These are phyloP conservation scores for Phtheirospermum japonicum DNA, from an alignment of 257 asterid genomes.

Conservation along the genomic window DNA sequence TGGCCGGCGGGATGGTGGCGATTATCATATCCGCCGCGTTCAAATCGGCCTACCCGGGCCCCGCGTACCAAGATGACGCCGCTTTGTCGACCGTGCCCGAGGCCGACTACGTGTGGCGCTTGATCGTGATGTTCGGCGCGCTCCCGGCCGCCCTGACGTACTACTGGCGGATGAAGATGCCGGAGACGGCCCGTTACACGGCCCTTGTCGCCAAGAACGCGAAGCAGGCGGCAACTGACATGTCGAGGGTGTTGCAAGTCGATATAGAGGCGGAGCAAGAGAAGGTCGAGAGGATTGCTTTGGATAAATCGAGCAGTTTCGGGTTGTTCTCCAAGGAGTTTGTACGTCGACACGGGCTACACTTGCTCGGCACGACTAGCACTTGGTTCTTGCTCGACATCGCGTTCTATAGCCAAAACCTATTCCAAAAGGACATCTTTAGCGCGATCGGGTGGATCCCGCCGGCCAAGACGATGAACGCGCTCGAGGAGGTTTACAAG, in stretches of 20 bases:
- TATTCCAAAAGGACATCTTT: constrained; percentile 21
- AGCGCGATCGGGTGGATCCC: constrained; percentile 25
- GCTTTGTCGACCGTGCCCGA: constrained; percentile 1
- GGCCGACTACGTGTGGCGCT: constrained; percentile 27
- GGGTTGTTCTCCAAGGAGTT: constrained; percentile 5
- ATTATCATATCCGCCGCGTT: constrained; percentile 11
- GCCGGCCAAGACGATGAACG: constrained; percentile 8
- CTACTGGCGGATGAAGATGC: constrained; percentile 29
- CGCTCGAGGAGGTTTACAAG: constrained; percentile 20
- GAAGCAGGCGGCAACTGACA: constrained; percentile 24
- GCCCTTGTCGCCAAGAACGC: constrained; percentile 26
- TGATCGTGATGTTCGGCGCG: constrained; percentile 16
- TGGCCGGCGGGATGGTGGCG: constrained; percentile 18
- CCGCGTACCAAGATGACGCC: neutral
- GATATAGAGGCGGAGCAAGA: constrained; percentile 22
- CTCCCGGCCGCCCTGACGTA: constrained; percentile 16
- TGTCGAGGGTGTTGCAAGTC: constrained; percentile 18
- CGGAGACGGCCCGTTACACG: constrained; percentile 29
- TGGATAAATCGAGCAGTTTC: neutral
- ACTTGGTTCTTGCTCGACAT: constrained; percentile 25
- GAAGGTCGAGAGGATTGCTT: neutral
- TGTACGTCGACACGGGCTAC: constrained; percentile 17
- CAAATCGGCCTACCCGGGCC: neutral
- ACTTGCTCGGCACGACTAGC: constrained; percentile 18
- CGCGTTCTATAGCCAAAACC: constrained; percentile 15